These are phyloP conservation scores for Colletotrichum sp. DNA, from an alignment of 2,329 filamentous ascomycete species.

Conservation along the genomic window DNA sequence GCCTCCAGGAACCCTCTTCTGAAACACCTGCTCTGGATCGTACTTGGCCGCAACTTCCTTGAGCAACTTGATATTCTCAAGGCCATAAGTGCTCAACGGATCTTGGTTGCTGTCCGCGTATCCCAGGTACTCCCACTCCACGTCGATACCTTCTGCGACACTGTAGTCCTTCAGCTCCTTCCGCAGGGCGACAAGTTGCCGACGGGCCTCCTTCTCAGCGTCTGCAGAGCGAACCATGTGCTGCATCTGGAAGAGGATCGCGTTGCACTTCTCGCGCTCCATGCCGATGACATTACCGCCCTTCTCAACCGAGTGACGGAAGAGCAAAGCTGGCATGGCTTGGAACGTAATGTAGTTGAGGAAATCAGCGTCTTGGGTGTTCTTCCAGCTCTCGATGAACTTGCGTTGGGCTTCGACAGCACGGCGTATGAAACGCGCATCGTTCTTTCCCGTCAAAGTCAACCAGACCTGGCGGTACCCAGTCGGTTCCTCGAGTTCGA, in stretches of 20 bases:
- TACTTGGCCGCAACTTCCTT: constrained; percentile 31
- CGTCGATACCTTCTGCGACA: neutral
- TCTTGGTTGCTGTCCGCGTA: constrained; percentile 43
- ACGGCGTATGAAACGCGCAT: neutral
- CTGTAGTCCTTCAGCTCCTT: neutral
- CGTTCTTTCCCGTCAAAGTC: neutral
- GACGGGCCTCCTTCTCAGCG: neutral
- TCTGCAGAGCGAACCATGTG: neutral
- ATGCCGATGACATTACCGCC: neutral
- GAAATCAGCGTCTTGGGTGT: neutral
- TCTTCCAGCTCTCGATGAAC: neutral
- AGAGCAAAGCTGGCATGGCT: neutral
- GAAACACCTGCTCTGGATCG: constrained; percentile 37
- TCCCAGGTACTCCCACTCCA: constrained; percentile 33
- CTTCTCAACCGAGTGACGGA: neutral
- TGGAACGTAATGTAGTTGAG: neutral
- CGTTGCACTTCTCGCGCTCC: neutral
- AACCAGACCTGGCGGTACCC: neutral
- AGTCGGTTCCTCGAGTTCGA: constrained; percentile 5
- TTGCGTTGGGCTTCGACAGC: neutral
- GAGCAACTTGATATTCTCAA: constrained; percentile 34
- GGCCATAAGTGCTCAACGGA: constrained; percentile 39
- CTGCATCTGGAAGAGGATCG: neutral
- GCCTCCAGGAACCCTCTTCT: constrained; percentile 27
- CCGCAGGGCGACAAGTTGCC: neutral